These are phyloP conservation scores for Ustilago lituana DNA, from an alignment of 1,284 basidiomycete genomes.

Conservation along the genomic window DNA sequence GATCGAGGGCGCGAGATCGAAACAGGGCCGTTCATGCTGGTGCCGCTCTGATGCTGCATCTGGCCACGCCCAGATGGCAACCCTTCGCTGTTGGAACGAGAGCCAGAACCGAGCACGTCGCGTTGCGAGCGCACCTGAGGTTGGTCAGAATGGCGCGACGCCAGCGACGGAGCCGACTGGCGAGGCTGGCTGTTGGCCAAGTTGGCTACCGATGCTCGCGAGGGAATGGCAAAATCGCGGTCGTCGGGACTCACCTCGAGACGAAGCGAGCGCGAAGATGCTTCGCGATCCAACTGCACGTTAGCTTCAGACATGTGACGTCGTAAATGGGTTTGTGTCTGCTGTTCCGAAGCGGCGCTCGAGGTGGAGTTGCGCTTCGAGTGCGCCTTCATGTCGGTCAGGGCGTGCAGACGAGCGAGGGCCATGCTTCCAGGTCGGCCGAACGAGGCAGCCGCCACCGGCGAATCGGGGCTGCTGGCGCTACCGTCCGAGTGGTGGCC, in stretches of 20 bases:
- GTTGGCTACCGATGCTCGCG: conserved; percentile 30
- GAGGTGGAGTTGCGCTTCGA: conserved; percentile 39
- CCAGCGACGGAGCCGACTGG: conserved; percentile 38
- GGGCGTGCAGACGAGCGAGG: conserved; percentile 41
- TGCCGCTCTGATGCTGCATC: conserved; percentile 12
- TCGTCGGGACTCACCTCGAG: conserved; percentile 50
- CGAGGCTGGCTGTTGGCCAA: conserved; percentile 25
- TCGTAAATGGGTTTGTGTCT: conserved; percentile 5
- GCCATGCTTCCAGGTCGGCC: conserved; percentile 45
- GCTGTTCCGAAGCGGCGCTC: conserved; percentile 4
- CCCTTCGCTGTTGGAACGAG: conserved; percentile 50
- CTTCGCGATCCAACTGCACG: conserved; percentile 27
- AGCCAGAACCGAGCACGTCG: conserved; percentile 30
- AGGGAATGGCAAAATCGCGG: conserved; percentile 46
- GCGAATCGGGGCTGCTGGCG: conserved; percentile 39
- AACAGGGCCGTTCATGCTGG: conserved; percentile 26
- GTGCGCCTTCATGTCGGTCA: conserved; percentile 40
- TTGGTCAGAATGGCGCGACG: conserved; percentile 42
- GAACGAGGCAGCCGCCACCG: conserved; percentile 19
- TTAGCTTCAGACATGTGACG: conserved; percentile 24
- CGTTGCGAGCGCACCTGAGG: conserved; percentile 20
- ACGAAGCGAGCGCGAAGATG: conserved; percentile 41
- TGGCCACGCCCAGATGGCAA: conserved; percentile 23
- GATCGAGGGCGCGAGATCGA: conserved; percentile 44
- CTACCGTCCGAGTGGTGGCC: conserved; percentile 38